Base-by-base conservation (phyloP, 306 rosid genomes). In the Corylus americana region DNA sequence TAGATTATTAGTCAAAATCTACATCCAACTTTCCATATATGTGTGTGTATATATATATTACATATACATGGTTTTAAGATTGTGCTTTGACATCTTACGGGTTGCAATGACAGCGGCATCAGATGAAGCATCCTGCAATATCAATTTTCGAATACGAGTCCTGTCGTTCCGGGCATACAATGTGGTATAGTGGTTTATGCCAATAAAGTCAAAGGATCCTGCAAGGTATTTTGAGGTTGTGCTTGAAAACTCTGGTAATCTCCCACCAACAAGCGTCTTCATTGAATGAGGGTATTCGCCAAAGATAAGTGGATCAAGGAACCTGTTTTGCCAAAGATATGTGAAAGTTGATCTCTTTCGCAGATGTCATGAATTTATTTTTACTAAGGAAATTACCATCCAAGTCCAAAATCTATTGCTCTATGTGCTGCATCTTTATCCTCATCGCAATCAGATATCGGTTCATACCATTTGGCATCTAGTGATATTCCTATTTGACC, bases 111-210 rank as follows among this genome's bases (percentile, higher is more conserved):
- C 97, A 59, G 97, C 90, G 75, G 92, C 82, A 85, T 94, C 98
- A 61, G 98, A 78, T 66, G 44, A 54, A 78, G 97, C 95, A 78
- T 94, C 98, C 5, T 87, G 87, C 80, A 87, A 71, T 75, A 91
- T 55, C 42, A 94, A 80, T 59, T 94, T 94, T 29, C 88, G 87
- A 51, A 91, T 86, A 63, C 55, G 74, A 29, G 78, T 71, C 85
- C 94, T 87, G 85, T 94, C 98, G 11, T 94, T 92, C 20, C 97
- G 90, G 66, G 97, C 85, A 70, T 91, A 94, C 48, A 92, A 16
- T 17, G 98, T 87, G 37, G 98, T 94, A 77, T 94, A 94, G 71
- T 94, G 98, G 66, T 94, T 94, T 71, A 92, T 69, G 83, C 98
- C 98, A 25, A 94, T 70, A 76, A 94, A 92, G 80, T 94, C 97